Base-by-base conservation (phyloP, 2,329 filamentous ascomycete genomes). In the Colletotrichum trifolii region DNA sequence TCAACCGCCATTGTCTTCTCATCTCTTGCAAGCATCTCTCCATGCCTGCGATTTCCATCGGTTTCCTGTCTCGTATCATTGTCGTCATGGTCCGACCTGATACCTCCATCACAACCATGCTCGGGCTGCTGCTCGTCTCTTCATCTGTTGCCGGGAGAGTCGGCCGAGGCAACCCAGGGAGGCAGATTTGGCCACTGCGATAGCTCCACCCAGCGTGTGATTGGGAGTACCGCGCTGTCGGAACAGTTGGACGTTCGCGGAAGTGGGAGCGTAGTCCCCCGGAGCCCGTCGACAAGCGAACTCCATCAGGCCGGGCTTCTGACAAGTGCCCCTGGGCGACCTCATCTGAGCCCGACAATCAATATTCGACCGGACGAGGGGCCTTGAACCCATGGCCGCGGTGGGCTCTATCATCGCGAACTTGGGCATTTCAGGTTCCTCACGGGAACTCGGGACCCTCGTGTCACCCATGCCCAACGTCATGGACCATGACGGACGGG, bases 151-250 rank as follows among this genome's bases (percentile, higher is more conserved):
- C 49, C 59, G 39, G 55, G 54, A 39, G 11, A 48, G 35, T 58
- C 36, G 60, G 60, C 38, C 36, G 15, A 45, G 43, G 42, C 25
- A 25, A 4, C 25, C 25, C 25, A 25, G 25, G 49, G 35, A 46
- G 6, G 53, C 54, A 15, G 34, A 15, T 17, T 39, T 42, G 45
- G 12, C 38, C 17, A 39, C 43, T 43, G 43, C 46, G 17, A 39
- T 52, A 38, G 56, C 50, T 52, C 57, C 61, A 60, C 56, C 35
- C 43, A n/a, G 55, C 40, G 46, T 61, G 57, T 64, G 49, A 61
- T 54, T 64, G 25, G 25, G 25, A 25, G 25, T 25, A 61, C 61
- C 61, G 33, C 49, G 50, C 40, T 33, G 43, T 55, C 48, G 61
- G 61, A 39, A 63, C 36, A 43, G 47, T 17, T 46, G 39, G 54